Conservation (phyloP, 2,329 filamentous ascomycete species). For the Cordyceps cateniannulata region DNA sequence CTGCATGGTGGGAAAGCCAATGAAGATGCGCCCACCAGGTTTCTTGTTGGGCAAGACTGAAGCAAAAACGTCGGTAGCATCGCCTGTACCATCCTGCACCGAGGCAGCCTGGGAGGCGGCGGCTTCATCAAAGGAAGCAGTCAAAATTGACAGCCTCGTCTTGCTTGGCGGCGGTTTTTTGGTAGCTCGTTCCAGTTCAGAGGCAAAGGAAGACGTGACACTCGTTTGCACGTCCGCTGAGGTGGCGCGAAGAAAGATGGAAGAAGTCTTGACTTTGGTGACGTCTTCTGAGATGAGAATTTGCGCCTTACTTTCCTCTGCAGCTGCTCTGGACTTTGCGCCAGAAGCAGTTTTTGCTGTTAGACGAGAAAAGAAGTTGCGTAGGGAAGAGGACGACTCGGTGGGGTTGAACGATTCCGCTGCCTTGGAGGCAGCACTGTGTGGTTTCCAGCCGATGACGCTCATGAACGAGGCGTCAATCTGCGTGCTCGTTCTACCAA, state of each 20-base stretch:
- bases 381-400: conserved; percentile 58
- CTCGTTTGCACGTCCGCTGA: conserved; percentile 76
- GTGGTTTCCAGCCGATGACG: conserved; percentile 75
- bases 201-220: conserved; percentile 64
- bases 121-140: conserved; percentile 81
- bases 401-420: conserved; percentile 43
- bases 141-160: conserved; percentile 80
- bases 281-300: conserved; percentile 64
- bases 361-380: conserved; percentile 76
- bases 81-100: conserved; percentile 38
- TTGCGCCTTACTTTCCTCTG: conserved; percentile 57
- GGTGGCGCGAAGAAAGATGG: conserved; percentile 83
- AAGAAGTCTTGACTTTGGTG: conserved; percentile 62
- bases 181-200: conserved; percentile 88
- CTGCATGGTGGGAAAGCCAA: conserved; percentile 95
- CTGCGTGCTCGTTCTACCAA: conserved; percentile 81
- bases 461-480: conserved; percentile 90
- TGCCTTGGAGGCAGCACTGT: conserved; percentile 35
- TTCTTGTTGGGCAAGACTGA: conserved; percentile 85
- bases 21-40: conserved; percentile 80
- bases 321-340: conserved; percentile 48
- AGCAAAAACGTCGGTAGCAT: conserved; percentile 73
- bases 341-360: conserved; percentile 48
- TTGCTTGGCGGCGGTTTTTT: conserved; percentile 92
- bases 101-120: conserved; percentile 53